Base-by-base conservation (phyloP, 805 yeast species). In the Ascoidea rubescens region DNA sequence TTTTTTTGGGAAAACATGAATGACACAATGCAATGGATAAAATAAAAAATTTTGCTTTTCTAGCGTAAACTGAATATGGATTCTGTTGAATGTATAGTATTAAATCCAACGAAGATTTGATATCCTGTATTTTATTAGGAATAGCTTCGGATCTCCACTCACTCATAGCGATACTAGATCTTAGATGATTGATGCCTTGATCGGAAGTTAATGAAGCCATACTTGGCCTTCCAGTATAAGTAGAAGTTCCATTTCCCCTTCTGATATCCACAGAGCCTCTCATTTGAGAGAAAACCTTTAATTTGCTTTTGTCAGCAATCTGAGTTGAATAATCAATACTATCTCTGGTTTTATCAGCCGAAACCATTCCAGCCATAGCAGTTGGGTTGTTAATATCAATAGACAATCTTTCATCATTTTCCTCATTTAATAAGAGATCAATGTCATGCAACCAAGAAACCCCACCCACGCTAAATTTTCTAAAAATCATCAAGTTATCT, bases 401-500 rank as follows among this genome's bases (percentile, higher is more conserved):
- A 16, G 52, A 46, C 51, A 50, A 5, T 51, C 56, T 7, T 2
- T 55, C 60, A 5, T 51, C 56, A 21, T 56, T 52, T 6, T 56
- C 60, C 12, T 55, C 68, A 4, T 58, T 62, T 14, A 71, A 58
- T 50, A 72, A 63, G 31, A 75, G 55, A 58, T 80, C 88, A 31
- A 79, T 64, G 55, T 84, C 89, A 65, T 93, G 99, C 7, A 80
- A 62, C 96, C 96, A 93, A 5, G 95, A 80, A 3, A 83, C 74
- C 2, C 99, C 99, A 51, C 85, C 83, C 5, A 93, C 82, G 7
- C 95, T 79, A 58, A 91, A 77, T 62, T 90, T 90, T 48, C 96
- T 74, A 65, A 93, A 93, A 31, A 91, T 69, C 99, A 93, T 93
- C 59, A 82, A 69, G 63, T 93, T 93, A 60, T 93, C 98, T 0